A percentile compares a stretch with the other conserved stretches of the same genome.
phyloP scores from a whole-genome alignment of 2,329 filamentous ascomycete genomes.

The Phialophora chinensis region DNA sequence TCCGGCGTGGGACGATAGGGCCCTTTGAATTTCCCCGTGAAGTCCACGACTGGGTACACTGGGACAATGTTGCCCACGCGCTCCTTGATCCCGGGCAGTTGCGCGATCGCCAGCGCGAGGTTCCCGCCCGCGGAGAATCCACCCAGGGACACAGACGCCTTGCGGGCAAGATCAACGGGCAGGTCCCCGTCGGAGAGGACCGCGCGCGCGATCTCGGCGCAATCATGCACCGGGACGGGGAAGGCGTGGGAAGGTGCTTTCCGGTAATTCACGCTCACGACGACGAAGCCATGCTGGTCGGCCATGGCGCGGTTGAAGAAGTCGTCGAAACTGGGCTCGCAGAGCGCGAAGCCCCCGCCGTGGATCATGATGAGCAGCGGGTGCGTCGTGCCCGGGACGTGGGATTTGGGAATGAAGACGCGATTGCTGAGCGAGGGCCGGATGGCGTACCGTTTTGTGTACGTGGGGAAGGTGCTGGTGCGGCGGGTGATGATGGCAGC shows the following conservation, averaged over 20 bases:
- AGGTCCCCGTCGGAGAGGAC: conserved; percentile 53
- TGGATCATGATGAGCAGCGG: conserved; percentile 56
- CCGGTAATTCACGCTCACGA: conserved; percentile 58
- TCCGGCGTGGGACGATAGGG: conserved; percentile 40
- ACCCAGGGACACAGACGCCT: conserved; percentile 53
- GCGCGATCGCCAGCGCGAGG: conserved; percentile 37
- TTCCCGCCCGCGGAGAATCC: conserved; percentile 43
- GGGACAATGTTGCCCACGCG: conserved; percentile 49
- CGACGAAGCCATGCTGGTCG: conserved; percentile 49
- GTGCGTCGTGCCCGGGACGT: conserved; percentile 31
- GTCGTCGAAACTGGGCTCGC: conserved; percentile 54
- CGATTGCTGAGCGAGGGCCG: conserved; percentile 40
- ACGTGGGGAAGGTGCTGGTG: conserved; percentile 28
- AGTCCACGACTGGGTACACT: conserved; percentile 56
- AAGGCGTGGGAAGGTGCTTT: conserved; percentile 55
- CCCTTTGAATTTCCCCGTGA: conserved; percentile 42
- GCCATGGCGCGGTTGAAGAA: conserved; percentile 55
- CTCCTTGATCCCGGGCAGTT: conserved; percentile 47
- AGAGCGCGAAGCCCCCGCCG: conserved; percentile 58
- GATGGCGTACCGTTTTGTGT: conserved; percentile 42
- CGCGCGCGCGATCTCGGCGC: conserved; percentile 52
- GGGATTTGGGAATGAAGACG: conserved; percentile 51
- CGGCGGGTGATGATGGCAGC: conserved; percentile 16
- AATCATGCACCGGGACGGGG: conserved; percentile 54
- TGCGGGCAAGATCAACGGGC: conserved; percentile 51